Percentiles rank a stretch among this genome's conserved stretches.
These are phyloP conservation scores for Sporobolomyces roseus DNA, from an alignment of 768 basidiomycete genomes.

Conservation along the genomic window DNA sequence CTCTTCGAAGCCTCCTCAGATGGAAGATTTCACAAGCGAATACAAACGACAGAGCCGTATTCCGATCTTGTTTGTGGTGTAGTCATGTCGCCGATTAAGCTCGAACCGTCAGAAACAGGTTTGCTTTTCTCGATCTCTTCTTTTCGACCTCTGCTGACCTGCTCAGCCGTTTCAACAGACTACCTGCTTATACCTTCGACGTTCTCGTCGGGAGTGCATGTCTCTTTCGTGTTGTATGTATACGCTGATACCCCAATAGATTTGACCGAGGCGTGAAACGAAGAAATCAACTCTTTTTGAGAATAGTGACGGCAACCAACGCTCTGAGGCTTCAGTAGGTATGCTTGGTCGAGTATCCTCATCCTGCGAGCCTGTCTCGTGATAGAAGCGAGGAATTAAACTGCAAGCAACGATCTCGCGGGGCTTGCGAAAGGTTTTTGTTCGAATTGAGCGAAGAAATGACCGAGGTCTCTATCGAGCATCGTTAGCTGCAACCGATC, in stretches of 20 bases:
- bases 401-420: too few relatives aligned
- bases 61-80: conserved; percentile 71
- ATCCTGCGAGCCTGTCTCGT: too few relatives aligned
- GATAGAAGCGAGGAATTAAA: too few relatives aligned
- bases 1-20: conserved; percentile 57
- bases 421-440: too few relatives aligned
- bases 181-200: conserved; percentile 74
- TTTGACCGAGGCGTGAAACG: not conserved
- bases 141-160: too few relatives aligned
- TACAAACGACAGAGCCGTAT: conserved; percentile 75
- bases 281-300: not conserved
- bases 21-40: conserved; percentile 43
- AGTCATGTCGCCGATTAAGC: conserved; percentile 47
- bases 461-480: too few relatives aligned
- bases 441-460: too few relatives aligned
- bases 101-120: conserved; percentile 23
- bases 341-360: too few relatives aligned
- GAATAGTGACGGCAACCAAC: too few relatives aligned
- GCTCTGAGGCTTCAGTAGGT: too few relatives aligned
- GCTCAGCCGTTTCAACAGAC: conserved; percentile 47
- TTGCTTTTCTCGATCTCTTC: not conserved
- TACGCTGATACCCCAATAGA: conserved; percentile 28
- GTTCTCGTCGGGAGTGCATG: conserved; percentile 60
- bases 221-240: conserved; percentile 56
- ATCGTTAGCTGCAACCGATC: too few relatives aligned